These are phyloP conservation scores for Mycotypha africana DNA, from an alignment of 371 early-diverging fungal genomes.

Conservation along the genomic window DNA sequence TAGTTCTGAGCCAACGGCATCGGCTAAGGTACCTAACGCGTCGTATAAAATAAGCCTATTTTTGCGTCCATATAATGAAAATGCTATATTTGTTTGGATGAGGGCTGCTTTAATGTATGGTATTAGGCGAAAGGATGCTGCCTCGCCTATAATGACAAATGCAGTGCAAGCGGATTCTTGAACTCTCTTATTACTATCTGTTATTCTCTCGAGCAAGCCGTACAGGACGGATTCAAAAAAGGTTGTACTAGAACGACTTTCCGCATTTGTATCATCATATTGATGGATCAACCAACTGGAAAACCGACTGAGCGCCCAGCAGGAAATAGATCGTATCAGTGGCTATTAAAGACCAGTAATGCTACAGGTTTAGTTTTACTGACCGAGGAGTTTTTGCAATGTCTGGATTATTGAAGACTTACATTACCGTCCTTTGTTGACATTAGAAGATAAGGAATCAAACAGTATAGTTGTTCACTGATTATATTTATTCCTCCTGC, in stretches of 20 bases:
- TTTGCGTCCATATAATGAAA: slow-evolving; percentile 80
- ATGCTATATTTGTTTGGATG: slow-evolving; percentile 67
- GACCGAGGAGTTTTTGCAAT: too few relatives aligned
- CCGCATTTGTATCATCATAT: slow-evolving; percentile 37
- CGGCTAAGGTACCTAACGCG: slow-evolving; percentile 88
- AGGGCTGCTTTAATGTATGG: slow-evolving; percentile 84
- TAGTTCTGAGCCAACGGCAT: slow-evolving; percentile 75
- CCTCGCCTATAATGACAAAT: slow-evolving; percentile 86
- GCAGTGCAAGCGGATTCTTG: slow-evolving; percentile 94
- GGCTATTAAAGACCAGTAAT: slow-evolving; percentile 32
- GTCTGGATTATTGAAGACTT: too few relatives aligned
- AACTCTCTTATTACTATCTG: slow-evolving; percentile 90
- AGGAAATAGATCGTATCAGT: slow-evolving; percentile 83
- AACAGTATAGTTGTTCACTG: slow-evolving; percentile 65
- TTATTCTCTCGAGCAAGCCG: slow-evolving; percentile 66
- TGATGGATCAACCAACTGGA: slow-evolving; percentile 73
- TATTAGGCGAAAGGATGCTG: slow-evolving; percentile 63
- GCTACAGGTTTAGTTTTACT: too few relatives aligned
- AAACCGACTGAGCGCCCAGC: slow-evolving; percentile 91
- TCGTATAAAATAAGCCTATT: slow-evolving; percentile 90
- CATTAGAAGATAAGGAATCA: slow-evolving; percentile 71
- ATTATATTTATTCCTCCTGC: slow-evolving; percentile 61
- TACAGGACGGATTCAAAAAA: slow-evolving; percentile 81
- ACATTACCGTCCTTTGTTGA: slow-evolving; percentile 64
- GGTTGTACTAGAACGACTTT: slow-evolving; percentile 52